Base-by-base conservation (phyloP, 805 yeast species). In the Zygosaccharomyces siamensis region DNA sequence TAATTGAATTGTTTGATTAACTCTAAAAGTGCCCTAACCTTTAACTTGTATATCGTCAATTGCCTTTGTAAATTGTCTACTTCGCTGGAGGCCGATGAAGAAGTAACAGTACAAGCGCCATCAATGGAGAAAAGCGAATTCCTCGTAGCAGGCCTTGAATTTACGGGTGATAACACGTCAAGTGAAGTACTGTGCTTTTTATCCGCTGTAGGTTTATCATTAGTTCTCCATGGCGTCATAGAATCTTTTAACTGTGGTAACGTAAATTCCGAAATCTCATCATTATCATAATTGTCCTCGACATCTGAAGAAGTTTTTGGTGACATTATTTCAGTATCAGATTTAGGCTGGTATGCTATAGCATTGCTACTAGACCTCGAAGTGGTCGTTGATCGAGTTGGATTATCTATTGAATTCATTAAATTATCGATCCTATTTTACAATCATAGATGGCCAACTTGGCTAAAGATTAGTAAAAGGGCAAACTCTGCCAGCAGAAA, bases 21-120 rank as follows among this genome's bases (percentile, higher is more conserved):
- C 46, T 71, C 74, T 27, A 66, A 61, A 7, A 71, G 48, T 0
- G 72, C 58, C 21, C 62, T 55, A 3, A 66, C 61, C 45, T 64
- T 71, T 20, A 67, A 62, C 49, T 71, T 74, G 32, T 74, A 67
- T 10, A 68, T 66, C 8, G 75, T 75, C 11, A 78, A 52, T 43
- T 76, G 74, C 41, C 63, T 62, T 44, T 70, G 62, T 40, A 77
- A 51, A n/a, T 63, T 62, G 46, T 71, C 72, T 26, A 72, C 53
- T 49, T 72, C 76, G 18, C 43, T 42, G 8, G 54, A 48, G 5
- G 54, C 54, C 3, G 56, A 40, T 12, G 52, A 46, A 1, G 59
- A 46, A n/a, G 54, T 49, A 10, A 38, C 43, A 3, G 48, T 49
- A 23, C 40, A 47, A 4, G 53, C 49, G 12, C 51, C 53, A 27